These are phyloP conservation scores for Fusarium sp. DNA, from an alignment of 2,329 filamentous ascomycete species.

Conservation along the genomic window DNA sequence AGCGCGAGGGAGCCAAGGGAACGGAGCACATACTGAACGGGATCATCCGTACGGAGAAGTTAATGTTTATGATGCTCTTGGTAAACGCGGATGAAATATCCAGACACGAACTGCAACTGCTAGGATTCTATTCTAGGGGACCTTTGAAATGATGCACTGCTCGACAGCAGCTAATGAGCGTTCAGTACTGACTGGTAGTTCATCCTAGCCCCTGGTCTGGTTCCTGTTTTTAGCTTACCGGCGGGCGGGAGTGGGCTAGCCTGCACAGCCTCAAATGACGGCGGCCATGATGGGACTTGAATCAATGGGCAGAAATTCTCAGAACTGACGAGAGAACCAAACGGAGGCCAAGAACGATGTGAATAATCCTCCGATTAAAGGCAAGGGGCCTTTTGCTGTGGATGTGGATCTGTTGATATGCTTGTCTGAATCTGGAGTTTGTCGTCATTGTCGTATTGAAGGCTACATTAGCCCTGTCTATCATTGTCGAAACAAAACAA, in stretches of 20 bases:
- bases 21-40: constrained; percentile 6
- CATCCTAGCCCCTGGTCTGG: constrained; percentile 24
- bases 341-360: neutral
- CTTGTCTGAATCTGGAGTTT: constrained; percentile 22
- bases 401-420: constrained; percentile 28
- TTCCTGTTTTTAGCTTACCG: constrained; percentile 40
- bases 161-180: constrained; percentile 18
- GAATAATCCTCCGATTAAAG: constrained; percentile 21
- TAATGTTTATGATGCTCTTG: neutral
- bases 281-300: constrained; percentile 19
- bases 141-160: constrained; percentile 14
- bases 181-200: constrained; percentile 25
- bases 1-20: constrained; percentile 29
- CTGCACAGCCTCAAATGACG: constrained; percentile 37
- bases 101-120: constrained; percentile 17
- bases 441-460: constrained; percentile 19
- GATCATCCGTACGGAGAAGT: neutral
- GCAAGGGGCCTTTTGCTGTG: constrained; percentile 9
- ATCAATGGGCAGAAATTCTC: constrained; percentile 5
- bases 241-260: constrained; percentile 28
- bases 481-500: constrained; percentile 23
- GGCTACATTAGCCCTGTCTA: constrained; percentile 2
- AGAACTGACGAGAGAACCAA: neutral
- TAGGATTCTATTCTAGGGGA: constrained; percentile 28
- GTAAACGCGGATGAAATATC: constrained; percentile 8